Evolutionary conservation across 805 yeast species (phyloP), one percentile per base, ranked within the genome.

Genomic region (Torulaspora microellipsoides): DNA sequence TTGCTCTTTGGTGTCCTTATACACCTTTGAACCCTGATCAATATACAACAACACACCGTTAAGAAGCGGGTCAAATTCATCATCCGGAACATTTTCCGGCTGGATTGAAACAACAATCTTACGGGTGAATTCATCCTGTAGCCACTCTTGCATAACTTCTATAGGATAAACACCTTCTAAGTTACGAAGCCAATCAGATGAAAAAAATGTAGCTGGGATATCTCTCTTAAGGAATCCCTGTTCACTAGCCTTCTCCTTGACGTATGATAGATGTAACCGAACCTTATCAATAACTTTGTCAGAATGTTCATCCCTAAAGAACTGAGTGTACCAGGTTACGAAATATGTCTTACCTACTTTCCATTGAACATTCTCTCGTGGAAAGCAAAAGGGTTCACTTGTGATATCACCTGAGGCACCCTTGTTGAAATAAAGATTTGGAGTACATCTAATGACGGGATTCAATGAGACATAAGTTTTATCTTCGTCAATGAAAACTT

Each of bases 361-460:
- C 66, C 85, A 70, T 31, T 68, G 71, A 10, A 72, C 55, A 46
- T 79, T 74, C 54, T 84, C 90, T 28, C 68, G 70, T 10, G 96
- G 96, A 15, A 85, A 76, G 64, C 96, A 88, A 64, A 87, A 85
- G n/a, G 96, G 96, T 40, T 71, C 93, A 31, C 88, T 76, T 1
- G 68, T 55, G 13, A 65, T 60, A 41, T 69, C 65, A 52, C 79
- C 78, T 27, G 80, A 81, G 30, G 70, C 46, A 8, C 90, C 91
- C 58, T 81, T 83, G 52, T 72, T 75, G 56, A 68, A 72, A 60
- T 85, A 88, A 37, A 76, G 66, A 42, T 83, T 83, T 2, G 96
- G 96, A 3, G 89, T 85, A 67, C 96, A 88, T 66, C 96, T 75
- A 57, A 86, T 75, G 38, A 88, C 62, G 0, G 96, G 96, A 58